Conservation (phyloP, 768 basidiomycete genomes). For the Glaciozyma antarctica region DNA sequence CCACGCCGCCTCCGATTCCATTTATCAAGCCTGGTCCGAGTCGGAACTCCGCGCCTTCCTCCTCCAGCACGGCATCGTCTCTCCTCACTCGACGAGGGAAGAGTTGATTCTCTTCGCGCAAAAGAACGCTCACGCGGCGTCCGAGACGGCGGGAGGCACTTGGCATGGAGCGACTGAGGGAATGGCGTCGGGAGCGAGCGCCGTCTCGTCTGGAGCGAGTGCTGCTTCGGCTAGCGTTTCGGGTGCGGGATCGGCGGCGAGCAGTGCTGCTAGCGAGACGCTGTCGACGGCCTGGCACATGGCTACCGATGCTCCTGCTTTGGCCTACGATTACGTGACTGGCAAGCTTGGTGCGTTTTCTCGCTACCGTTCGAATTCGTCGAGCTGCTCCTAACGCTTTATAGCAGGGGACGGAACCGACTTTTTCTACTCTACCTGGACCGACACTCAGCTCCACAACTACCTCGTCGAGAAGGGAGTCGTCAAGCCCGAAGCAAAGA, state of each 20-base stretch:
- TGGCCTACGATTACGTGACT: conserved; percentile 31
- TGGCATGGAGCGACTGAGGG: conserved; percentile 11
- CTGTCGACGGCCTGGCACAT: conserved; percentile 31
- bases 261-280: conserved; percentile 12
- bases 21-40: conserved; percentile 59
- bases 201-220: not conserved
- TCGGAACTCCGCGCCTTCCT: conserved; percentile 69
- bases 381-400: not conserved
- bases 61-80: conserved; percentile 74
- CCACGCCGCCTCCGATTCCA: conserved; percentile 37
- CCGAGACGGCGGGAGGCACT: conserved; percentile 21
- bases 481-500: conserved; percentile 50
- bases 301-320: conserved; percentile 23
- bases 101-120: conserved; percentile 70
- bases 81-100: conserved; percentile 67
- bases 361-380: conserved; percentile 15
- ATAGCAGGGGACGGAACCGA: conserved; percentile 64
- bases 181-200: not conserved
- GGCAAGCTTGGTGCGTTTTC: conserved; percentile 15
- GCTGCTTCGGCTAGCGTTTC: not conserved
- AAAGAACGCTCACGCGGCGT: conserved; percentile 40
- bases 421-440: conserved; percentile 80
- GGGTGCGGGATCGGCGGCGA: not conserved
- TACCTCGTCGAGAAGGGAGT: conserved; percentile 70
- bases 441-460: conserved; percentile 46